Base-by-base conservation (phyloP, 1,284 basidiomycete species). In the Uromyces viciae-fabae region DNA sequence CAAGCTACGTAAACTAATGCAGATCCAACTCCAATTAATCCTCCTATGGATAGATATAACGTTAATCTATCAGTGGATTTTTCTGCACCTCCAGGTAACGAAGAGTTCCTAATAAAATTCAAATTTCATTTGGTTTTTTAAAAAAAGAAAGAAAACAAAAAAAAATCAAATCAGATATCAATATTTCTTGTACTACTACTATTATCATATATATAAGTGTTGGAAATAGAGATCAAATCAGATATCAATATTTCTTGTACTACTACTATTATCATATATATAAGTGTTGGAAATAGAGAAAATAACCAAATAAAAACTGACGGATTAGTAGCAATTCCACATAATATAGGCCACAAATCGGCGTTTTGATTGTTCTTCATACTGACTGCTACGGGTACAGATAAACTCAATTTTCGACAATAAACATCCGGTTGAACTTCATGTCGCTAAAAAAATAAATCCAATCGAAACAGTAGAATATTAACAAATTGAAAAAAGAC, bases 371-470 rank as follows among this genome's bases (percentile, higher is more conserved):
- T 91, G 2, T 91, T 91, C 85, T 92, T 92, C 64, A 96, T 92
- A 85, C 93, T 94, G 31, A 97, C 93, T 1, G 94, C 91, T 64
- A 97, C 93, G 33, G 95, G 95, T 3, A 95, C 93, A 82, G 92
- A 92, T 22, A 98, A 88, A 19, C 91, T 90, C 76, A 96, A 87
- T 81, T 94, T 89, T 84, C 94, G 89, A 85, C 94, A 95, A 86
- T 99, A 99, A 17, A 95, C 94, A 85, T 98, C 96, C 54, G 96
- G 96, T 86, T 99, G 96, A 19, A 98, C 95, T 88, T 98, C 95
- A 86, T 98, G 95, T 85, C 96, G 89, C 92, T 95, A 86, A 76
- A 75, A 49, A 31, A 54, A 75, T 9, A 66, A 43, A 54, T 52
- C 19, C 15, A 46, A 36, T 19, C 17, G 9, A 33, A 38, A 62